These are phyloP conservation scores for Penicillium canescens DNA, from an alignment of 495 filamentous ascomycete genomes.

Conservation along the genomic window DNA sequence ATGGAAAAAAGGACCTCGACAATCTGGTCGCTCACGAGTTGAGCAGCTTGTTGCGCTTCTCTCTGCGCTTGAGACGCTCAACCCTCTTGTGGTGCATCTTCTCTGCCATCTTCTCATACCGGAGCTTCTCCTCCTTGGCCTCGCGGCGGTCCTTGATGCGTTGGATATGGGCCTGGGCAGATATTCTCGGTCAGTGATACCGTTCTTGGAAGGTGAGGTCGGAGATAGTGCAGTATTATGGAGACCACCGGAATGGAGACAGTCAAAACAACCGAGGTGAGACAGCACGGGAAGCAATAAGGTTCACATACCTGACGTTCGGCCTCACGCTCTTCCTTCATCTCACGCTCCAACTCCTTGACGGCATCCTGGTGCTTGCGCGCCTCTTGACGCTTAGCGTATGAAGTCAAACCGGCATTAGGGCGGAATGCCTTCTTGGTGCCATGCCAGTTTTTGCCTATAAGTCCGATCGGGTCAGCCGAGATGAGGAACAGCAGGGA, in stretches of 20 bases:
- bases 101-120: conserved; percentile 92
- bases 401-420: conserved; percentile 70
- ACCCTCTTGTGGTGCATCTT: conserved; percentile 97
- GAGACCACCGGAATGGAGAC: conserved; percentile 1
- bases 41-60: conserved; percentile 96
- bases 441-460: conserved; percentile 94
- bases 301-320: conserved; percentile 69
- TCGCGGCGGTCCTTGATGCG: conserved; percentile 79
- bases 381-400: conserved; percentile 67
- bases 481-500: conserved; percentile 12
- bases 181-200: conserved; percentile 8
- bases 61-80: conserved; percentile 86
- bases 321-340: conserved; percentile 93
- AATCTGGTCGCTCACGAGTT: conserved; percentile 67
- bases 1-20: background rate
- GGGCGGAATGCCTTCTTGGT: conserved; percentile 86
- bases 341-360: conserved; percentile 88
- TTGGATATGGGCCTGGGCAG: conserved; percentile 64
- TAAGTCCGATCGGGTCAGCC: conserved; percentile 23
- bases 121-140: conserved; percentile 87
- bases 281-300: background rate
- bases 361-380: conserved; percentile 65
- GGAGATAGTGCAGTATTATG: conserved; percentile 4
- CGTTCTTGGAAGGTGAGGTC: conserved; percentile 1
- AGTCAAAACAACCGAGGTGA: background rate